Evolutionary conservation across 2,329 filamentous ascomycete species (phyloP), one percentile per base, ranked within the genome.

Genomic region (Tolypocladium paradoxum): DNA sequence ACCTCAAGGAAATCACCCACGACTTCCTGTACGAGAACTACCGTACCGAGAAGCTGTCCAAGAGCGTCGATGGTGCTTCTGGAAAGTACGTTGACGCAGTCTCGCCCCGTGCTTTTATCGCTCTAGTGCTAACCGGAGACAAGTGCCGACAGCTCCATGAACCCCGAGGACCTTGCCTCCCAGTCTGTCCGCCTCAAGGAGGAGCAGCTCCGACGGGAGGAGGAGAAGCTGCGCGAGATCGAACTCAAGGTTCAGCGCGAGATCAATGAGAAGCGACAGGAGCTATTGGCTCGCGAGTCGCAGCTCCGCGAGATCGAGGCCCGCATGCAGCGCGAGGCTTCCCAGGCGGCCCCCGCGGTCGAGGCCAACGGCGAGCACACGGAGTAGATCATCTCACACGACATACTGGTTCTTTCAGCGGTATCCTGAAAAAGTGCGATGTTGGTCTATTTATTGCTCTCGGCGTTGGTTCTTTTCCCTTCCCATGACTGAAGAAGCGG

Each of bases 11-110:
- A 74, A 99, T 99, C 69, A 99, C 93, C 51, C 93, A 99, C 73
- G 93, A 99, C 74, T 99, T 99, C 85, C 78, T 99, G 60, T 99
- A 99, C 76, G 93, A 99, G 73, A 99, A 99, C 77, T 99, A 99
- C 82, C 90, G 93, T 90, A 99, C 93, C 68, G 93, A 99, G 88
- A 97, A 97, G 80, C 88, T 99, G 65, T 95, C 89, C 79, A 99
- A 97, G 89, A 96, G 90, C 70, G 93, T 99, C 63, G 91, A 96
- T 69, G 89, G 89, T 71, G 88, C 88, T 74, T 81, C 84, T 73
- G 82, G 84, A 82, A 83, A 84, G 90, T 96, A 88, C 64, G 90
- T 90, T 56, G 50, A 45, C 47, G 48, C 14, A 34, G 27, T 31
- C 27, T 20, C 8, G 11, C 12, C n/a, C 22, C 6, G n/a, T 9